These are phyloP conservation scores for Fusarium stilboides DNA, from an alignment of 2,329 filamentous ascomycete genomes.

Conservation along the genomic window DNA sequence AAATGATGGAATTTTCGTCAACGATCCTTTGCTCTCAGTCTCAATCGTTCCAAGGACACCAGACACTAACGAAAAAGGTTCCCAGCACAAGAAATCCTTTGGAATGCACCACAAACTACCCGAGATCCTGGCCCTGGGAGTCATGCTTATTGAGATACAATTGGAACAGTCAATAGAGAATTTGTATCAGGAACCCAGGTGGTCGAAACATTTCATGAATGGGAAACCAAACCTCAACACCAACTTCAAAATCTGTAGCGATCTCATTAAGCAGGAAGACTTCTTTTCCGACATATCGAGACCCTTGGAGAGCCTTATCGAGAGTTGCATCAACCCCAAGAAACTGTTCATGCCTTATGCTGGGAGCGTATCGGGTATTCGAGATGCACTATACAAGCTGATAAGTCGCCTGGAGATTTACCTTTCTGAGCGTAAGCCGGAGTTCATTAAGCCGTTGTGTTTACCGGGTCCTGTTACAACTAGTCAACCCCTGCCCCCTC, in stretches of 20 bases:
- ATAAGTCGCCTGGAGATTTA: neutral
- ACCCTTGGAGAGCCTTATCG: neutral
- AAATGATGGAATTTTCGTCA: neutral
- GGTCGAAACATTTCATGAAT: neutral
- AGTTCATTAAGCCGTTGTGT: neutral
- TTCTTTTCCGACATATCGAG: constrained; percentile 1
- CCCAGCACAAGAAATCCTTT: neutral
- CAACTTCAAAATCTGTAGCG: constrained; percentile 3
- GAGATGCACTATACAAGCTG: neutral
- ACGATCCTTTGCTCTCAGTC: neutral
- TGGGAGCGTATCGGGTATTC: neutral
- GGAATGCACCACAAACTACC: neutral
- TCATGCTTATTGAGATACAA: constrained; percentile 1
- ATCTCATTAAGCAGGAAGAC: neutral
- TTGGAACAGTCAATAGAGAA: neutral
- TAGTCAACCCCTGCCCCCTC: too few species aligned
- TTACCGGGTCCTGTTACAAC: neutral
- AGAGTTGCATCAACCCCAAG: neutral
- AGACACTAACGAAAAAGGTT: neutral
- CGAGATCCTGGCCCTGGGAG: neutral
- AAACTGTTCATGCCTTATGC: neutral
- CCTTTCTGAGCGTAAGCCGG: neutral
- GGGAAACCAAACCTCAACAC: constrained; percentile 1
- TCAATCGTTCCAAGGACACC: neutral
- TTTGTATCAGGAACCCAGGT: neutral